Evolutionary conservation across 768 basidiomycete genomes (phyloP).

Genomic region (Termitomyces sp.): DNA sequence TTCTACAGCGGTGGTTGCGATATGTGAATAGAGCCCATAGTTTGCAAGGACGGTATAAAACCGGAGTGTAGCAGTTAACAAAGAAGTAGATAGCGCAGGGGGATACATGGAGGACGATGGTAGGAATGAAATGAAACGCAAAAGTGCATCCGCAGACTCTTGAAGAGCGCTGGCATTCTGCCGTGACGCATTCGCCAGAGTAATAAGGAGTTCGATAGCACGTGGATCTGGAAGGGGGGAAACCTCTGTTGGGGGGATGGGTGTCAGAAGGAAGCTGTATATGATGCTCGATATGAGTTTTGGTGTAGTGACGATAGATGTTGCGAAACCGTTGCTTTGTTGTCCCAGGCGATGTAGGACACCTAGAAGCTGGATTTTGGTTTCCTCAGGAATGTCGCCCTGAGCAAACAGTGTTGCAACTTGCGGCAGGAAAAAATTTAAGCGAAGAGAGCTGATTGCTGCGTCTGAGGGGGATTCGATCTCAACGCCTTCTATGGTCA

Average conservation of each 20-base stretch:
- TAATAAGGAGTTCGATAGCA: slow-evolving; percentile 56
- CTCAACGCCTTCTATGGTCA: slow-evolving; percentile 46
- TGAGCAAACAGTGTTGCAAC: slow-evolving; percentile 37
- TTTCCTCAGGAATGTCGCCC: slow-evolving; percentile 44
- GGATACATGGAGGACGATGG: slow-evolving; percentile 42
- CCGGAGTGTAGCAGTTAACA: slow-evolving; percentile 56
- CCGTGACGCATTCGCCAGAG: slow-evolving; percentile 65
- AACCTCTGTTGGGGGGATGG: slow-evolving; percentile 39
- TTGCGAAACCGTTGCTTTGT: slow-evolving; percentile 52
- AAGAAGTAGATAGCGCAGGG: slow-evolving; percentile 40
- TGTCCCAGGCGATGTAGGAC: slow-evolving; percentile 61
- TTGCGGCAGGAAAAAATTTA: slow-evolving; percentile 47
- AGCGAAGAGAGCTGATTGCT: slow-evolving; percentile 31
- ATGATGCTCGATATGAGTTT: slow-evolving; percentile 51
- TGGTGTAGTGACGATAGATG: slow-evolving; percentile 46
- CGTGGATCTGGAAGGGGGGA: slow-evolving; percentile 38
- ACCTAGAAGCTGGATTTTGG: slow-evolving; percentile 52
- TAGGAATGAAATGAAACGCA: slow-evolving; percentile 66
- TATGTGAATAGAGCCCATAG: slow-evolving; percentile 76
- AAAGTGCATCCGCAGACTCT: slow-evolving; percentile 57
- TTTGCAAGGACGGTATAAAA: slow-evolving; percentile 65
- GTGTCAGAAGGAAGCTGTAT: slow-evolving; percentile 53
- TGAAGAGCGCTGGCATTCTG: slow-evolving; percentile 55
- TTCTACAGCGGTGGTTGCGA: slow-evolving; percentile 60
- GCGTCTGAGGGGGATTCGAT: slow-evolving; percentile 28